A percentile compares a stretch with the other conserved stretches of the same genome.
Evolutionary conservation across 805 yeast species (phyloP).

Genomic region (Cyberlindnera petersonii): DNA sequence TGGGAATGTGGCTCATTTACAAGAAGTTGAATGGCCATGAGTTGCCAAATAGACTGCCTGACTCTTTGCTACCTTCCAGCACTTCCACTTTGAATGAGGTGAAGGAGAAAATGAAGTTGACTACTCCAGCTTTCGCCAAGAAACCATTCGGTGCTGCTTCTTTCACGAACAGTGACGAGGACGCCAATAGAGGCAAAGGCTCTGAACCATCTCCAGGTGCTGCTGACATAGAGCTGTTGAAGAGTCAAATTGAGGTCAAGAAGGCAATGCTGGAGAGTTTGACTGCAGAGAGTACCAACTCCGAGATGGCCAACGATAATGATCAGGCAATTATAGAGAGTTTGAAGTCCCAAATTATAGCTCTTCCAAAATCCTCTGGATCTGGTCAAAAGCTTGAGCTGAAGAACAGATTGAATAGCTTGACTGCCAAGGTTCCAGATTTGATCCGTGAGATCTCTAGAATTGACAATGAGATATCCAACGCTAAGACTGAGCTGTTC

Average conservation of each 20-base stretch:
- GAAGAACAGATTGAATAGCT: slow-evolving; percentile 50
- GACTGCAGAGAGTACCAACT: slow-evolving; percentile 26
- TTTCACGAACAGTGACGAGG: slow-evolving; percentile 73
- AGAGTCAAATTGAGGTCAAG: slow-evolving; percentile 67
- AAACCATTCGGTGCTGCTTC: slow-evolving; percentile 35
- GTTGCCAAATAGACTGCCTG: slow-evolving; percentile 79
- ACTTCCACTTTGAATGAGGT: slow-evolving; percentile 67
- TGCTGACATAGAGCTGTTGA: slow-evolving; percentile 44
- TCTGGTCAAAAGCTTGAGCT: slow-evolving; percentile 41
- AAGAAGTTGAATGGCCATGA: slow-evolving; percentile 84
- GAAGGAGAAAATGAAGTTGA: slow-evolving; percentile 45
- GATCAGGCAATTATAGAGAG: slow-evolving; percentile 56
- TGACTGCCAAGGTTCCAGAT: slow-evolving; percentile 69
- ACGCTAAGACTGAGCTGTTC: slow-evolving; percentile 60
- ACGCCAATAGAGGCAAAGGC: slow-evolving; percentile 53
- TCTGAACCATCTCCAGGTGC: slow-evolving; percentile 12
- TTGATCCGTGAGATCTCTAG: slow-evolving; percentile 59
- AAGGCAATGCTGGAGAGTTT: slow-evolving; percentile 65
- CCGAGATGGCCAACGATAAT: slow-evolving; percentile 32
- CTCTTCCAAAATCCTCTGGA: slow-evolving; percentile 37
- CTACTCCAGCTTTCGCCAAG: slow-evolving; percentile 17
- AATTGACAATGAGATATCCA: slow-evolving; percentile 65
- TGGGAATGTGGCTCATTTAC: slow-evolving; percentile 96
- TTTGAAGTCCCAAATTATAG: slow-evolving; percentile 56
- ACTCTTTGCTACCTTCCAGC: slow-evolving; percentile 87